phyloP scores from a whole-genome alignment of 495 filamentous ascomycete genomes.

The Apodospora peruviana region DNA sequence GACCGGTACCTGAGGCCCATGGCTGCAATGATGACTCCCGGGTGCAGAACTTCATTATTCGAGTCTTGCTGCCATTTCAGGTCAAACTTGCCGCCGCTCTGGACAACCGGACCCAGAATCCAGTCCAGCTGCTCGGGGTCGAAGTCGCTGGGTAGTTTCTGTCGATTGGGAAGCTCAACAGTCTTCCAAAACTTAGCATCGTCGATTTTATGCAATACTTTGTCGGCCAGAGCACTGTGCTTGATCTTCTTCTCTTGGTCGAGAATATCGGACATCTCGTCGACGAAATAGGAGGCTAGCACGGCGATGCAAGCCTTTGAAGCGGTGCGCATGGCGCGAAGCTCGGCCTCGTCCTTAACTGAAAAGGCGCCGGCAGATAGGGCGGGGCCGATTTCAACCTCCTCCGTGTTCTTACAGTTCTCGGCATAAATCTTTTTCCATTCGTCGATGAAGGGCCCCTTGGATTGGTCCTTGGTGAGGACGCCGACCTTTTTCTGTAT shows the following conservation, averaged over 20 bases:
- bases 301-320: conserved; percentile 87
- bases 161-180: conserved; percentile 57
- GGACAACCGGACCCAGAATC: conserved; percentile 83
- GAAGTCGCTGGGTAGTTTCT: conserved; percentile 78
- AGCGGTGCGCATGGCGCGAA: conserved; percentile 88
- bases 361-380: conserved; percentile 79
- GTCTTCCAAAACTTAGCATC: conserved; percentile 88
- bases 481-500: conserved; percentile 81
- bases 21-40: conserved; percentile 85
- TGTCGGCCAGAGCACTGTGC: conserved; percentile 74
- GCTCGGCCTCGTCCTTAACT: conserved; percentile 93
- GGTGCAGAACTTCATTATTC: conserved; percentile 79
- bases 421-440: conserved; percentile 80
- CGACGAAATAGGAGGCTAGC: conserved; percentile 90
- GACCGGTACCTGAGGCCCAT: conserved; percentile 92
- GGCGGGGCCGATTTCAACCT: conserved; percentile 78
- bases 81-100: conserved; percentile 94
- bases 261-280: conserved; percentile 92
- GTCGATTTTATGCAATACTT: conserved; percentile 84
- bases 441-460: conserved; percentile 88
- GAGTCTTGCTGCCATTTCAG: conserved; percentile 68
- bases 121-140: conserved; percentile 91
- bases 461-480: conserved; percentile 73
- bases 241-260: conserved; percentile 96
- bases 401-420: conserved; percentile 75